These are phyloP conservation scores for Kalaharituber pfeilii DNA, from an alignment of 2,329 filamentous ascomycete genomes.

Conservation along the genomic window DNA sequence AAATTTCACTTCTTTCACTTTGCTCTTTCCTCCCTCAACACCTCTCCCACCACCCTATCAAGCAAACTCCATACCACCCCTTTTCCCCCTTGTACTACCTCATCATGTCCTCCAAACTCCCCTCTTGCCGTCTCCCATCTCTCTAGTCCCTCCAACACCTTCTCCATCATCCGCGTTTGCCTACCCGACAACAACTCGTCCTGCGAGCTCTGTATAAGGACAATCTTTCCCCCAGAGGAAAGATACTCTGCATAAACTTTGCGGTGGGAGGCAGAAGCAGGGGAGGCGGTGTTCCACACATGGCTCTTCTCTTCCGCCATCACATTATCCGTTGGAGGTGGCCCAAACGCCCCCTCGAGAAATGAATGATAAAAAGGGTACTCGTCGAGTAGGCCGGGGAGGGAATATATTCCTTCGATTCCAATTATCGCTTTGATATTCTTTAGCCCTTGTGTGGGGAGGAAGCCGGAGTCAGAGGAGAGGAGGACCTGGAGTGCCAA, in stretches of 20 bases:
- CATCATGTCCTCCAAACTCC: slow-evolving; percentile 4
- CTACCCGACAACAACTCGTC: slow-evolving; percentile 31
- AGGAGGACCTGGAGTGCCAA: slow-evolving; percentile 44
- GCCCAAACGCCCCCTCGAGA: slow-evolving; percentile 43
- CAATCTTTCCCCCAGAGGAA: slow-evolving; percentile 20
- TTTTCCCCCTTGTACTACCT: slow-evolving; percentile 9
- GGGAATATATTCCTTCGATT: slow-evolving; percentile 49
- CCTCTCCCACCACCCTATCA: slow-evolving; percentile 1
- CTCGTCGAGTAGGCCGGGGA: slow-evolving; percentile 36
- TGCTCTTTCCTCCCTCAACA: not conserved
- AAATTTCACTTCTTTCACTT: not conserved
- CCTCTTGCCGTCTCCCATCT: slow-evolving; percentile 14
- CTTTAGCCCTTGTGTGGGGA: slow-evolving; percentile 28
- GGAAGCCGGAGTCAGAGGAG: slow-evolving; percentile 31
- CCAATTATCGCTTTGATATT: slow-evolving; percentile 36
- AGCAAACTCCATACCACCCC: slow-evolving; percentile 31
- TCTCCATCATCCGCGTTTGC: slow-evolving; percentile 34
- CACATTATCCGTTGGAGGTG: slow-evolving; percentile 24
- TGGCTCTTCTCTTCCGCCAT: slow-evolving; percentile 35
- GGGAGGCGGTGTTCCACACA: slow-evolving; percentile 28
- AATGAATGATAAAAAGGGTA: slow-evolving; percentile 41
- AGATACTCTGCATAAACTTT: slow-evolving; percentile 21
- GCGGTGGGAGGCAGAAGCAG: slow-evolving; percentile 14
- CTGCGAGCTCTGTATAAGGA: slow-evolving; percentile 32
- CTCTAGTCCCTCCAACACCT: slow-evolving; percentile 46